Base-by-base conservation (phyloP, 2,329 filamentous ascomycete species). In the Claviceps fusiformis region DNA sequence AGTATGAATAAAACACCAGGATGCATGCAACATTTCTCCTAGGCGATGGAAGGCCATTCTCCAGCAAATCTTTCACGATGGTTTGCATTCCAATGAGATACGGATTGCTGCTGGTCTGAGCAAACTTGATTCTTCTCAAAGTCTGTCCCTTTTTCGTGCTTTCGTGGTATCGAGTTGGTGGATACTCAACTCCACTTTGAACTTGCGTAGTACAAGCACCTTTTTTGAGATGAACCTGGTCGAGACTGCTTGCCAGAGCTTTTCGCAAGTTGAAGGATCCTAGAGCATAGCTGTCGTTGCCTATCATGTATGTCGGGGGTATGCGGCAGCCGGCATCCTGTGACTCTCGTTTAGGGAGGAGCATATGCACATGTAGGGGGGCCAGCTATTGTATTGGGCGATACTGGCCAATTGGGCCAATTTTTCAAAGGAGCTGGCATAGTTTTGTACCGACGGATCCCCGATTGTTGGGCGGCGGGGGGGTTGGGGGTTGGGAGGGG, bases 391-490 rank as follows among this genome's bases (percentile, higher is more conserved):
- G n/a, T 6, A 46, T 45, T 37, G 41, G 15, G 6, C 5, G 43
- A 52, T 31, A 43, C 31, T 47, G 45, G 46, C 52, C 52, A 54
- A 48, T 48, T 48, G 45, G 44, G 35, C 52, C n/a, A 48, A 54
- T 54, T 54, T 10, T 10, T 43, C 15, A 15, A 37, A 41, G 45
- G 29, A 37, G n/a, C 37, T 19, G 31, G 33, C 5, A 10, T 19
- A 13, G 47, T n/a, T 29, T 29, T 45, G 47, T 45, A 29, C 37
- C n/a, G 39, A 13, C 31, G 39, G 53, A 29, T 54, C 39, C n/a
- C 53, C 37, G 45, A 53, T 15, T 41, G 15, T n/a, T 41, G 5
- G 15, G 39, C 15, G 17, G 13, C 29, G 41, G 33, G 8, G 17
- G 11, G 4, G n/a, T n/a, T n/a, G n/a, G n/a, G n/a, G n/a, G 15